A percentile compares a stretch with the other conserved stretches of the same genome.
Evolutionary conservation across 768 basidiomycete species (phyloP).

Genomic region (Pholiota microspora): DNA sequence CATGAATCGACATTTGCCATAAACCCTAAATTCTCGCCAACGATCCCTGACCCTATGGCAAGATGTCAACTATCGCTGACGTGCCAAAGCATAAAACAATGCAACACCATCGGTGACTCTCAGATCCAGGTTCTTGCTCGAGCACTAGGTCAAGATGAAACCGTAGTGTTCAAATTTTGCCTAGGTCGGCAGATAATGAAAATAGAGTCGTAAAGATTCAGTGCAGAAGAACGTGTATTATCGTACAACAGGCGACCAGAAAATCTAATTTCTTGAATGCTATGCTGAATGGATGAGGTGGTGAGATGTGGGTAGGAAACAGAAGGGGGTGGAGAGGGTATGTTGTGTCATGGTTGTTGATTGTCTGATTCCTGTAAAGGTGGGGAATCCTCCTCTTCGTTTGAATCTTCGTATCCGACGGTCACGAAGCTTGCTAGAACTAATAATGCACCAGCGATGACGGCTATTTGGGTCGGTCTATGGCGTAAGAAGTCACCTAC

Average conservation of each 20-base stretch:
- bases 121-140: neutral
- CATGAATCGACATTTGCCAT: too few species aligned
- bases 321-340: too few species aligned
- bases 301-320: too few species aligned
- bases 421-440: conserved; percentile 75
- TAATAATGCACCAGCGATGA: conserved; percentile 70
- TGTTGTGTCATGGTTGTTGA: conserved; percentile 5
- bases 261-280: neutral
- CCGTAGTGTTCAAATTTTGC: neutral
- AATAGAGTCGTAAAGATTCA: neutral
- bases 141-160: neutral
- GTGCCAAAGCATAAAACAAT: neutral
- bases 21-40: neutral
- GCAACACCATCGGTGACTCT: neutral
- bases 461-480: conserved; percentile 49
- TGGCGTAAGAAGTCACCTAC: conserved; percentile 57
- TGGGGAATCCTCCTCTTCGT: conserved; percentile 12
- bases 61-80: neutral
- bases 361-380: neutral
- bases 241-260: neutral
- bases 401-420: conserved; percentile 27
- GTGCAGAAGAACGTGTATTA: neutral
- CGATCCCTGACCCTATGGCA: neutral
- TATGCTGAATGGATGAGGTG: too few species aligned
- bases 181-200: neutral